These are phyloP conservation scores for Parietaria judaica DNA, from an alignment of 306 rosid genomes.

Conservation along the genomic window DNA sequence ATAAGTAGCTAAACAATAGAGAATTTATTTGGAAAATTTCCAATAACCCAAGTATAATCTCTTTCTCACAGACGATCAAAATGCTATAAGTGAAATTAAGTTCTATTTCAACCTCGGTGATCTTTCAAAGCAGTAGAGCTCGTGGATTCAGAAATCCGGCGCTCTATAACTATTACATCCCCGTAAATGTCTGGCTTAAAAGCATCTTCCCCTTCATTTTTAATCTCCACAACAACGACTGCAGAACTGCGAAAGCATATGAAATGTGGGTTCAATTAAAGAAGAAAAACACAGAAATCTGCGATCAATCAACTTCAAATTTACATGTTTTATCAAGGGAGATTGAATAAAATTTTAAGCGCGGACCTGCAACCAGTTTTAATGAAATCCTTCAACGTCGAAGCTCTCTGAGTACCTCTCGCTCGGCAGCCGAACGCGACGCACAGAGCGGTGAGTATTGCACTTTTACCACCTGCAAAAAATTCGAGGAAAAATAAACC, in stretches of 20 bases:
- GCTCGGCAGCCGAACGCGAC: slow-evolving; percentile 95
- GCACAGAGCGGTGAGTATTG: slow-evolving; percentile 72
- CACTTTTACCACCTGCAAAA: slow-evolving; percentile 87
- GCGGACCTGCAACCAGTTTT: slow-evolving; percentile 77
- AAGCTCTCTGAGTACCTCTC: slow-evolving; percentile 76
- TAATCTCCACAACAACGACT: slow-evolving; percentile 59
- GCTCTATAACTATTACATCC: slow-evolving; percentile 53
- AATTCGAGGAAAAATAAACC: background rate
- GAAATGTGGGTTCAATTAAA: background rate
- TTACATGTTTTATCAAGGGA: background rate
- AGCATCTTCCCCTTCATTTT: slow-evolving; percentile 86
- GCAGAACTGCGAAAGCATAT: slow-evolving; percentile 53
- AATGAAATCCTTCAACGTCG: slow-evolving; percentile 70
- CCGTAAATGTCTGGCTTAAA: slow-evolving; percentile 74
- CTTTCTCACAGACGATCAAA: background rate
- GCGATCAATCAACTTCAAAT: background rate
- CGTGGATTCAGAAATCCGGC: slow-evolving; percentile 58
- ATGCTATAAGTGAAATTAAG: slow-evolving; percentile 9
- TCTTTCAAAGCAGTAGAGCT: slow-evolving; percentile 55
- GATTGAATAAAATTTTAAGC: background rate
- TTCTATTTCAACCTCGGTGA: slow-evolving; percentile 42
- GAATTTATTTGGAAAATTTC: background rate
- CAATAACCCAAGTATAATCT: background rate
- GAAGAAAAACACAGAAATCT: background rate
- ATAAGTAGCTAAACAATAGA: no score